Conservation (phyloP, 2,329 filamentous ascomycete genomes). For the Fusarium sulawesiense region DNA sequence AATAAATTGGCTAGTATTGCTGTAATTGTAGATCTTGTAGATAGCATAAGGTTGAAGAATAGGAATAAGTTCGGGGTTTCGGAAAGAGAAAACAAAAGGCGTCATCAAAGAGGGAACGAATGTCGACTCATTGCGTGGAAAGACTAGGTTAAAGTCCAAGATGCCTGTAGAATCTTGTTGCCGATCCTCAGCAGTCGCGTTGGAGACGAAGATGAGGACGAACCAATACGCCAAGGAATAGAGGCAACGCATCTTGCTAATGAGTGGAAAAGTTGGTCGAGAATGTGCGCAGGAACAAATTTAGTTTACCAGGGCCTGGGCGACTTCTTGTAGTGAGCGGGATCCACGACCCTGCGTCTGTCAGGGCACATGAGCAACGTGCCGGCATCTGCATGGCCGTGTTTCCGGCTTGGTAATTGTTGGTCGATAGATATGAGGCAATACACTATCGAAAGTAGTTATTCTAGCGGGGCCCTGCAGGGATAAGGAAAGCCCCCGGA, state of each 20-base stretch:
- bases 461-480: background rate
- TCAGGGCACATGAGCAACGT: background rate
- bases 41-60: background rate
- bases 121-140: constrained; percentile 15
- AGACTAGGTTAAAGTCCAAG: background rate
- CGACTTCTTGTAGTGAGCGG: constrained; percentile 2
- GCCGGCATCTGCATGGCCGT: background rate
- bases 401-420: constrained; percentile 8
- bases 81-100: constrained; percentile 13
- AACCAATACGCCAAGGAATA: constrained; percentile 8
- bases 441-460: too few species aligned
- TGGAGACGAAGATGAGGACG: background rate
- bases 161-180: background rate
- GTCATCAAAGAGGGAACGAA: background rate
- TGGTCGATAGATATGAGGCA: background rate
- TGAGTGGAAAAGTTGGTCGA: background rate
- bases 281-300: background rate
- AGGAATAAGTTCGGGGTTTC: background rate
- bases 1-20: background rate
- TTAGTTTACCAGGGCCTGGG: background rate
- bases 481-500: too few species aligned
- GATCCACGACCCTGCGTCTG: background rate
- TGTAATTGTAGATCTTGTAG: background rate
- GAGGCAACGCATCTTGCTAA: constrained; percentile 1
- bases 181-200: background rate